Conservation (phyloP, 495 filamentous ascomycete genomes). For the Poronia punctata region DNA sequence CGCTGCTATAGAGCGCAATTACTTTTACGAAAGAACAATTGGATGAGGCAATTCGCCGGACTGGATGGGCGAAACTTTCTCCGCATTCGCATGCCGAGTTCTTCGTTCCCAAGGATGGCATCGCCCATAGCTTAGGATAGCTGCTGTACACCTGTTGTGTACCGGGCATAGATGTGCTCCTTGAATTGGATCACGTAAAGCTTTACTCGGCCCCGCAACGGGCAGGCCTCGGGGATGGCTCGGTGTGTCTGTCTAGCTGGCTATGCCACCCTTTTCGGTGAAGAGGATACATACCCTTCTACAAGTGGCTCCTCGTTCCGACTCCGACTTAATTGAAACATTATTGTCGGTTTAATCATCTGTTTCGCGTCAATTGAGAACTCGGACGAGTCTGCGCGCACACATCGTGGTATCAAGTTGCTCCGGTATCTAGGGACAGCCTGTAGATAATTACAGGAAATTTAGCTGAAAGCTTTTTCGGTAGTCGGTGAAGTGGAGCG, state of each 20-base stretch:
- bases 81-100: too few relatives aligned
- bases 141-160: not conserved
- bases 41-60: not conserved
- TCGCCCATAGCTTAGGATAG: too few relatives aligned
- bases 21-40: constrained; percentile 1
- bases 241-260: constrained; percentile 15
- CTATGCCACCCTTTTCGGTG: constrained; percentile 2
- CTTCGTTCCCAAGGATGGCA: too few relatives aligned
- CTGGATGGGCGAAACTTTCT: too few relatives aligned
- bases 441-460: not conserved
- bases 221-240: constrained; percentile 25
- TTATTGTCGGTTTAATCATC: too few relatives aligned
- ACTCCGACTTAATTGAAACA: too few relatives aligned
- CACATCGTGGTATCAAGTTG: too few relatives aligned
- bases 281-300: not conserved
- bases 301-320: too few relatives aligned
- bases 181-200: not conserved
- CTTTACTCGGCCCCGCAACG: constrained; percentile 17
- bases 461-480: constrained; percentile 5
- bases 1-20: not conserved
- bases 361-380: too few relatives aligned
- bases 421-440: not conserved
- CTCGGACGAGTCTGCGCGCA: too few relatives aligned
- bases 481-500: constrained; percentile 23
- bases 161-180: not conserved